Base-by-base conservation (phyloP, 2,329 filamentous ascomycete species). In the Tympanopsis confertula region DNA sequence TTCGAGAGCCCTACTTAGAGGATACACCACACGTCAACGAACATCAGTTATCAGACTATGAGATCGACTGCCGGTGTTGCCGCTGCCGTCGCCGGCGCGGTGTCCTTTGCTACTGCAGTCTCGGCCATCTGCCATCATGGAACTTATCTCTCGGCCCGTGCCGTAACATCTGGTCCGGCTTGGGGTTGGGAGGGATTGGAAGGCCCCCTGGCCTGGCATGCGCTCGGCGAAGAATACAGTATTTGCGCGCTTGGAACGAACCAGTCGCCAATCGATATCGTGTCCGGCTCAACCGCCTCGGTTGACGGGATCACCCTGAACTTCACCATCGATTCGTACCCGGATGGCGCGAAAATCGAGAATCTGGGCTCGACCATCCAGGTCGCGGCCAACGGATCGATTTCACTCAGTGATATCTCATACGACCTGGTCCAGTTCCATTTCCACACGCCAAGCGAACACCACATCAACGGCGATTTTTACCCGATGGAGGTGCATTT, bases 361-460 rank as follows among this genome's bases (percentile, higher is more conserved):
- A 75, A 77, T 51, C 59, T 74, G 10, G 71, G 71, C 35, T 69
- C 68, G 19, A 76, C 70, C 0, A 62, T 77, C 38, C 68, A 75
- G 56, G 63, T 73, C 40, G 56, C 74, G 20, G 66, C 67, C 40
- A 66, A 65, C 36, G 69, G 69, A 20, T 66, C 59, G 10, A 61
- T 71, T 3, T 55, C 45, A 0, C 49, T 67, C 18, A 54, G 47
- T 2, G 58, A 56, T 20, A 51, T 51, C 13, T 48, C 56, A 13
- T 74, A 65, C 50, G 48, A 45, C 0, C 56, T 75, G 13, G 55
- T 54, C 35, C 72, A 77, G 45, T 76, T 75, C 56, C 73, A 77
- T 52, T 72, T 77, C 55, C 74, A 78, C 48, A 69, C 69, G 0
- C 71, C 74, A 1, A 69, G 68, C 32, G 74, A 78, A 58, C 74